Conservation (phyloP, 2,329 filamentous ascomycete species). For the Amauroascus niger region DNA sequence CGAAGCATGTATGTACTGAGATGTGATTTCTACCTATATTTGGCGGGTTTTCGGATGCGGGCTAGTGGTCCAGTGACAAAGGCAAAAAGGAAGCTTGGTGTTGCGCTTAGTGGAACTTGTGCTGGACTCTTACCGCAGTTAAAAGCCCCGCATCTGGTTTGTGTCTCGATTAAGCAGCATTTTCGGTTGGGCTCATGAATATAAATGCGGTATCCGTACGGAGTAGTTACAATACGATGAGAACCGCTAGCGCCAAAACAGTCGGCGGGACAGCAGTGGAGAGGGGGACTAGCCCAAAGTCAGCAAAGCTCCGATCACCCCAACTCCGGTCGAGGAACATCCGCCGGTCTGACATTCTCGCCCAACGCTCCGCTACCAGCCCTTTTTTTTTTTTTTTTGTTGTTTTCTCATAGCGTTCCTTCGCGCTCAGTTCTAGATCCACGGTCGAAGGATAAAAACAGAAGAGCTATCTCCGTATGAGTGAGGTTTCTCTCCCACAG, state of each 20-base stretch:
- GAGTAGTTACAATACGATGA: background rate
- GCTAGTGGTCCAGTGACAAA: no score
- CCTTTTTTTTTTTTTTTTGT: background rate
- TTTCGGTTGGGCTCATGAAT: no score
- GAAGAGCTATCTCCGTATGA: slow-evolving; percentile 11
- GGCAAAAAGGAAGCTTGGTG: no score
- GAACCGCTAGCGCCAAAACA: background rate
- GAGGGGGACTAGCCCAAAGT: background rate
- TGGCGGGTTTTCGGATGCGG: no score
- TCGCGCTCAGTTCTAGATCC: background rate
- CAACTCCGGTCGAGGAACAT: background rate
- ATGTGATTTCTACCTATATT: no score
- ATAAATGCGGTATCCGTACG: no score
- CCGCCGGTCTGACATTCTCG: background rate
- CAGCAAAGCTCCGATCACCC: background rate
- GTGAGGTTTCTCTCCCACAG: slow-evolving; percentile 13
- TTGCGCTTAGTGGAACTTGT: no score
- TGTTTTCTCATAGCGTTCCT: background rate
- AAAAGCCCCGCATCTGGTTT: no score
- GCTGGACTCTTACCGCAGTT: no score
- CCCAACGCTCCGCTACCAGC: background rate
- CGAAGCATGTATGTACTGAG: no score
- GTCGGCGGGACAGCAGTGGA: background rate
- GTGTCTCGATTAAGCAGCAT: background rate
- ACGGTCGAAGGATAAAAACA: background rate